Evolutionary conservation across 2,329 filamentous ascomycete species (phyloP).

Genomic region (Ophiognomonia clavigignenti-juglandacearum): DNA sequence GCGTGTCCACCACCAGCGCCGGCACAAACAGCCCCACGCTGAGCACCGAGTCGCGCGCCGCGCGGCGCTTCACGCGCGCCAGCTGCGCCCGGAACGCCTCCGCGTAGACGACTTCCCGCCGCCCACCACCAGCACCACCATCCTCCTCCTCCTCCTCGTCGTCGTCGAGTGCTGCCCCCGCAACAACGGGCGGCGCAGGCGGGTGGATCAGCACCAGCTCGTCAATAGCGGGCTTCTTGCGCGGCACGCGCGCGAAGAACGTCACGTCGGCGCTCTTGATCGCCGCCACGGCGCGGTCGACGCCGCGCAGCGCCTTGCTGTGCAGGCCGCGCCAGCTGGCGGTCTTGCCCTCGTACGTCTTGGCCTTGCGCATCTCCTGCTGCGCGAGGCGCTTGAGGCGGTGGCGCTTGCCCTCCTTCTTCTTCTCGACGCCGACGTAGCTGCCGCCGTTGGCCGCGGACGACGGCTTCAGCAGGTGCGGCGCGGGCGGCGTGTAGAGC

Average conservation of each 20-base stretch:
- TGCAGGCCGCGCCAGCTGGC: slow-evolving; percentile 4
- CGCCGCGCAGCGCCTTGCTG: slow-evolving; percentile 2
- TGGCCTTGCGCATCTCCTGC: slow-evolving; percentile 1
- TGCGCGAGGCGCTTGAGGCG: slow-evolving; percentile 1
- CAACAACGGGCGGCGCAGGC: too few relatives aligned
- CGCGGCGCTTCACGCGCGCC: neutral
- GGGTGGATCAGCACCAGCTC: slow-evolving; percentile 7
- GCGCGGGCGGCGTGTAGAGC: slow-evolving; percentile 8
- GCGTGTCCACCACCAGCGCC: slow-evolving; percentile 1
- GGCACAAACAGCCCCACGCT: slow-evolving; percentile 1
- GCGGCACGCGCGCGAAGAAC: slow-evolving; percentile 8
- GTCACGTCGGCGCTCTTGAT: slow-evolving; percentile 7
- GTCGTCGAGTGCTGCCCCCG: too few relatives aligned
- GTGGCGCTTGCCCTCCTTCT: slow-evolving; percentile 7
- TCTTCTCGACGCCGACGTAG: neutral
- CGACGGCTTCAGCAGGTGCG: slow-evolving; percentile 9
- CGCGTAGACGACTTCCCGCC: too few relatives aligned
- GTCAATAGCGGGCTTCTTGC: neutral
- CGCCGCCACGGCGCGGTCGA: slow-evolving; percentile 2
- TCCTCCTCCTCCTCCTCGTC: neutral
- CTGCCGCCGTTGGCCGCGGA: too few relatives aligned
- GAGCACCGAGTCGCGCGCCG: neutral
- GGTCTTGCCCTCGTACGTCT: slow-evolving; percentile 8
- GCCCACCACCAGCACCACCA: too few relatives aligned
- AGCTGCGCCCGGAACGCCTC: slow-evolving; percentile 4